phyloP scores from a whole-genome alignment of 805 yeast genomes.

The Zygotorulaspora sp. region DNA sequence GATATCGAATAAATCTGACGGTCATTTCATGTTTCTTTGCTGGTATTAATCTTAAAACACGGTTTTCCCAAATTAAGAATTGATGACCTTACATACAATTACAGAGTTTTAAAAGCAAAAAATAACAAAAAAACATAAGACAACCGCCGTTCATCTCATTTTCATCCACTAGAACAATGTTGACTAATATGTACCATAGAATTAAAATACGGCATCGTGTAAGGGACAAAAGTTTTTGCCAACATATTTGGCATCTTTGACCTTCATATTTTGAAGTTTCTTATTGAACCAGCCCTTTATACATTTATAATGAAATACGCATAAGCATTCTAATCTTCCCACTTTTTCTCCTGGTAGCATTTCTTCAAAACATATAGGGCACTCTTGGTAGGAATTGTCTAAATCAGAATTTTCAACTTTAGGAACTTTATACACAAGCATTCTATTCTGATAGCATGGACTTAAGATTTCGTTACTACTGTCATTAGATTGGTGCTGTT shows the following conservation, averaged over 20 bases:
- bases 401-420: conserved; percentile 20
- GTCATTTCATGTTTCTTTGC: too few relatives aligned
- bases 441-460: conserved; percentile 49
- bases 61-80: background rate
- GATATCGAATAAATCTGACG: conserved; percentile 36
- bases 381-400: conserved; percentile 55
- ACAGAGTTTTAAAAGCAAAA: background rate
- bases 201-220: conserved; percentile 39
- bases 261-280: conserved; percentile 50
- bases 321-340: conserved; percentile 88
- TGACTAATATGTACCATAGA: conserved; percentile 2
- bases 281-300: conserved; percentile 86
- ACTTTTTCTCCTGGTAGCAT: conserved; percentile 81
- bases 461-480: conserved; percentile 43
- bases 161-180: background rate
- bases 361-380: conserved; percentile 92
- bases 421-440: conserved; percentile 67
- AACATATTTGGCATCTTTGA: conserved; percentile 15
- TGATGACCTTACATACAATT: conserved; percentile 1
- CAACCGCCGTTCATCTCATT: background rate
- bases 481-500: conserved; percentile 52
- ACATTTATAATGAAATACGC: conserved; percentile 89
- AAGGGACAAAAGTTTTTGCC: conserved; percentile 46
- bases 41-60: too few relatives aligned
- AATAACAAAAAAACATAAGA: background rate